Conservation (phyloP, 1,284 basidiomycete genomes). For the Microbotryomycetes sp. region DNA sequence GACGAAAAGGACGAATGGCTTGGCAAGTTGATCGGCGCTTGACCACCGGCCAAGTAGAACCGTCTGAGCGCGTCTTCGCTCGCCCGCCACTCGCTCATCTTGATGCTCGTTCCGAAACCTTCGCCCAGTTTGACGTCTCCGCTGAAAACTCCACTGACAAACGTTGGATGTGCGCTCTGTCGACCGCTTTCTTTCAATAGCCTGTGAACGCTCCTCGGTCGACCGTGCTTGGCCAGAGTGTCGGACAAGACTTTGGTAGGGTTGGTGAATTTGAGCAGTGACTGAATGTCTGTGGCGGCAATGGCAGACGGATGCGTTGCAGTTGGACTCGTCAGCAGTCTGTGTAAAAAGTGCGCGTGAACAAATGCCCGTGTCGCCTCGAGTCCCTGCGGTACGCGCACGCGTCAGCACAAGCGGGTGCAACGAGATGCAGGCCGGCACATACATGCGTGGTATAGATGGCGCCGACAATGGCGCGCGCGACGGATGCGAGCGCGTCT, state of each 20-base stretch:
- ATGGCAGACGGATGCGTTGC: conserved; percentile 9
- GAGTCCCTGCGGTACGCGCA: conserved; percentile 53
- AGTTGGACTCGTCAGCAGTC: conserved; percentile 42
- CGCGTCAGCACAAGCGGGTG: conserved; percentile 32
- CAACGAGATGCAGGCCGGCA: conserved; percentile 22
- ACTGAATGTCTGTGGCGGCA: conserved; percentile 60
- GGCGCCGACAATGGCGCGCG: conserved; percentile 48
- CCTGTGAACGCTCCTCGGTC: conserved; percentile 43
- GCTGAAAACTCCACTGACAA: conserved; percentile 88
- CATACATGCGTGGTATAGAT: conserved; percentile 49
- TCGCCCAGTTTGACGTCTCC: conserved; percentile 79
- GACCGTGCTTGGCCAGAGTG: conserved; percentile 38
- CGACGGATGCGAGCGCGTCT: conserved; percentile 43
- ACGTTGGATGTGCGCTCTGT: conserved; percentile 78
- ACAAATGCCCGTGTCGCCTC: conserved; percentile 73
- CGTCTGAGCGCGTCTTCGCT: conserved; percentile 39
- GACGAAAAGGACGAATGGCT: too few species aligned
- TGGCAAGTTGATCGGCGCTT: neutral
- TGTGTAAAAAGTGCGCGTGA: conserved; percentile 73
- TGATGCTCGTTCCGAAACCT: conserved; percentile 83
- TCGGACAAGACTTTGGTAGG: conserved; percentile 40
- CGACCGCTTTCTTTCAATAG: conserved; percentile 88
- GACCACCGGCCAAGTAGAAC: conserved; percentile 29
- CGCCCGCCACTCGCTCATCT: conserved; percentile 93
- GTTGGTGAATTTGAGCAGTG: conserved; percentile 71